Conservation (phyloP, 2,329 filamentous ascomycete species). For the Colletotrichum tropicale region DNA sequence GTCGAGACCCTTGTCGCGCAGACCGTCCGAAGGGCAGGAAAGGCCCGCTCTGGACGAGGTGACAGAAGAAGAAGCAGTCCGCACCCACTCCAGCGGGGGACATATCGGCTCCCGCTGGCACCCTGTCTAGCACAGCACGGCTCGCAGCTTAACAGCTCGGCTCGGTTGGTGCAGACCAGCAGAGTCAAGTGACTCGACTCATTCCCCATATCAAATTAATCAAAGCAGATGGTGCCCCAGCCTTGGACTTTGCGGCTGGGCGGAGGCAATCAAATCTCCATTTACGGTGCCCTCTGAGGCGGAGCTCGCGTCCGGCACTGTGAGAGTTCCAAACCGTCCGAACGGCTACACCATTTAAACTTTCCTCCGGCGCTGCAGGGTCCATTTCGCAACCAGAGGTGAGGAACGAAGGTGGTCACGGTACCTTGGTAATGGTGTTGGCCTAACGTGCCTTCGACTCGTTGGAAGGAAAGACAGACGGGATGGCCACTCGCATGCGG, state of each 20-base stretch:
- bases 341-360: constrained; percentile 12
- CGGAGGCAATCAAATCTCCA: background rate
- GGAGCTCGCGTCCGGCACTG: background rate
- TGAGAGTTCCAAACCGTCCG: background rate
- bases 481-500: background rate
- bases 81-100: background rate
- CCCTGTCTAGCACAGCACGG: background rate
- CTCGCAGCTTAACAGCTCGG: background rate
- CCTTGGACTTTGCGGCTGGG: background rate
- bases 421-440: background rate
- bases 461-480: background rate
- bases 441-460: background rate
- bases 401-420: background rate
- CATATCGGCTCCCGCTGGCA: background rate
- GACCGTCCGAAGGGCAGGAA: background rate
- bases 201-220: background rate
- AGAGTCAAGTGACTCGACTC: constrained; percentile 9
- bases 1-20: background rate
- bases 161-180: background rate
- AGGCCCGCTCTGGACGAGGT: background rate
- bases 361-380: constrained; percentile 15
- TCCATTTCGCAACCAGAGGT: background rate
- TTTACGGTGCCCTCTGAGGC: background rate
- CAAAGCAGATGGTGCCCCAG: background rate
- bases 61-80: background rate